These are phyloP conservation scores for Shiraia sp. DNA, from an alignment of 2,329 filamentous ascomycete genomes.

Conservation along the genomic window DNA sequence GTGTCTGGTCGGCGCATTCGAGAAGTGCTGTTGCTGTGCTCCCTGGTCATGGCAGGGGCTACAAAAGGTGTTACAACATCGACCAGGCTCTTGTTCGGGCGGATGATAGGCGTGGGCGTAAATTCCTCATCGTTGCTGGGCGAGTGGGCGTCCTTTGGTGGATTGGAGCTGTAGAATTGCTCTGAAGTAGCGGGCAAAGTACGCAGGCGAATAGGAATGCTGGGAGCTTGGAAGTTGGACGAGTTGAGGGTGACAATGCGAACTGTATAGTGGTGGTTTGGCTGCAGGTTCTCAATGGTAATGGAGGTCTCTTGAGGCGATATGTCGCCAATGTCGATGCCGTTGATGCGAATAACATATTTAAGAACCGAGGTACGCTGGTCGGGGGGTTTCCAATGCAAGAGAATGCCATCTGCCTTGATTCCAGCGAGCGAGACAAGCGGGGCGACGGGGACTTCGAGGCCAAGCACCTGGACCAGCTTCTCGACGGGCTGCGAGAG, in stretches of 20 bases:
- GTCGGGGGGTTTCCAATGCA: conserved; percentile 85
- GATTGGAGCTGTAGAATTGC: conserved; percentile 56
- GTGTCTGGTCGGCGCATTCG: conserved; percentile 67
- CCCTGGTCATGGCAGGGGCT: conserved; percentile 65
- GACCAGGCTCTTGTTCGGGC: conserved; percentile 56
- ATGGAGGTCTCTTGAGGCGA: conserved; percentile 82
- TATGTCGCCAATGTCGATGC: conserved; percentile 87
- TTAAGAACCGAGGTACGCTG: conserved; percentile 72
- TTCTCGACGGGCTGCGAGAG: conserved; percentile 89
- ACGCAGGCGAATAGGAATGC: conserved; percentile 79
- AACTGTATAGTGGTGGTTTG: conserved; percentile 89
- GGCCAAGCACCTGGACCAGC: conserved; percentile 85
- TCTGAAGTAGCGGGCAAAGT: conserved; percentile 58
- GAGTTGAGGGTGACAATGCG: conserved; percentile 89
- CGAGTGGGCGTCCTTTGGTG: conserved; percentile 49
- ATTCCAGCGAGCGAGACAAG: conserved; percentile 90
- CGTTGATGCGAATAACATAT: conserved; percentile 92
- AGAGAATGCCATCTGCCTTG: conserved; percentile 79
- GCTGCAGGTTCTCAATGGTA: conserved; percentile 83
- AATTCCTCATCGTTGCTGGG: conserved; percentile 47
- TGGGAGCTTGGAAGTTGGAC: conserved; percentile 90
- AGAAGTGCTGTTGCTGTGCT: conserved; percentile 61
- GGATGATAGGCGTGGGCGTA: conserved; percentile 58
- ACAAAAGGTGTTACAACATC: conserved; percentile 67
- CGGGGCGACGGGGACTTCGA: conserved; percentile 90